Conservation (phyloP, 2,329 filamentous ascomycete species). For the Alternaria rosae region DNA sequence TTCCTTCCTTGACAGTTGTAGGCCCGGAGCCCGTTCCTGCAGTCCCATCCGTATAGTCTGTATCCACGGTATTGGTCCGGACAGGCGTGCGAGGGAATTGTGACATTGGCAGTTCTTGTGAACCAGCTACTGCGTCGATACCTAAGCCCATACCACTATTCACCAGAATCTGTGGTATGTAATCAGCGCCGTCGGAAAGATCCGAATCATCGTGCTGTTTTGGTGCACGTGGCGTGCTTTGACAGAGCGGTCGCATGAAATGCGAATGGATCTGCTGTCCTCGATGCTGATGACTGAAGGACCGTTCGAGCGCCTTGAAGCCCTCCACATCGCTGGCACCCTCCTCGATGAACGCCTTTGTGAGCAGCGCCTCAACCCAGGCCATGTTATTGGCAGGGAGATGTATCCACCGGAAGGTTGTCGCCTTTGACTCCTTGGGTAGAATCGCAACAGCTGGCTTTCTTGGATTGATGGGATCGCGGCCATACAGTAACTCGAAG, state of each 20-base stretch:
- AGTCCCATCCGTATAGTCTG: constrained; percentile 45
- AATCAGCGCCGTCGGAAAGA: constrained; percentile 42
- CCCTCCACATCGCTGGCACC: constrained; percentile 68
- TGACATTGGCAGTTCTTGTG: constrained; percentile 26
- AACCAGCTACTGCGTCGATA: constrained; percentile 30
- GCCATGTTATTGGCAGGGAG: constrained; percentile 61
- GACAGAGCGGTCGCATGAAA: constrained; percentile 68
- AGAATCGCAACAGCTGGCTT: constrained; percentile 48
- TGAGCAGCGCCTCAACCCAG: constrained; percentile 70
- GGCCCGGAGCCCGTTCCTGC: constrained; percentile 30
- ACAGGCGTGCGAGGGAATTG: constrained; percentile 33
- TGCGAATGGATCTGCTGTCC: constrained; percentile 66
- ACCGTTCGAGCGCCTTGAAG: constrained; percentile 68
- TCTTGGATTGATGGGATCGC: constrained; percentile 41
- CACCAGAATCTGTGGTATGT: constrained; percentile 40
- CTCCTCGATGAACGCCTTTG: constrained; percentile 70
- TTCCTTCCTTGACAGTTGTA: constrained; percentile 31
- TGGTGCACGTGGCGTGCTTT: constrained; percentile 53
- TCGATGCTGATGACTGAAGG: constrained; percentile 68
- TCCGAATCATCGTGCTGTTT: constrained; percentile 44
- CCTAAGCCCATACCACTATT: constrained; percentile 34
- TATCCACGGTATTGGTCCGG: constrained; percentile 41
- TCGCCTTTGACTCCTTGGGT: constrained; percentile 51
- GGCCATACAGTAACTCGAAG: constrained; percentile 47
- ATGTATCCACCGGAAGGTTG: constrained; percentile 56